Evolutionary conservation across 768 basidiomycete genomes (phyloP).

Genomic region (Phylloporus sp.): DNA sequence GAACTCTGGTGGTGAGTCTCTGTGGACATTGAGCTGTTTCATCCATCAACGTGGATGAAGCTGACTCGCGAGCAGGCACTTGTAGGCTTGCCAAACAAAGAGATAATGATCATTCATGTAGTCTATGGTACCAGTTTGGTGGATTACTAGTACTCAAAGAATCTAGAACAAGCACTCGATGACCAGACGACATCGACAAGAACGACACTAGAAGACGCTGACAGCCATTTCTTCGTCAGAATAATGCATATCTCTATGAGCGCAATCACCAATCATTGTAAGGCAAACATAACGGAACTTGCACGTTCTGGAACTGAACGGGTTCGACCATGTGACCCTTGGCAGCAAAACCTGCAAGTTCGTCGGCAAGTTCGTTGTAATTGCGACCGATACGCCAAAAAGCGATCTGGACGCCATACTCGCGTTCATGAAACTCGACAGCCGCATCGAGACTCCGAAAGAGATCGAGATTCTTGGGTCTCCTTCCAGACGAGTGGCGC

Average conservation of each 20-base stretch:
- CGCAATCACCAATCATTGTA: neutral
- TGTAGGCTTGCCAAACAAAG: neutral
- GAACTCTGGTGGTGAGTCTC: neutral
- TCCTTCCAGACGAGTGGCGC: neutral
- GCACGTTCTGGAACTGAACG: conserved; percentile 1
- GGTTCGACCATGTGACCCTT: neutral
- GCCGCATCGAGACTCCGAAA: conserved; percentile 1
- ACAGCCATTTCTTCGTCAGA: conserved; percentile 1
- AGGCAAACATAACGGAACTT: neutral
- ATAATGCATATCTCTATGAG: neutral
- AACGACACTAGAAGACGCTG: neutral
- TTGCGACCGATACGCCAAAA: conserved; percentile 2
- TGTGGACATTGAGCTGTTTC: neutral
- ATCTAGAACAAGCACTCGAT: neutral
- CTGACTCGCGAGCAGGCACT: neutral
- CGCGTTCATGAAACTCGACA: neutral
- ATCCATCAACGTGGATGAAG: neutral
- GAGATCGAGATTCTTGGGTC: conserved; percentile 4
- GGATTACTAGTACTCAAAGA: neutral
- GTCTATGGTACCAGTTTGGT: neutral
- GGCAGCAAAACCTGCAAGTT: neutral
- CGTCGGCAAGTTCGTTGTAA: neutral
- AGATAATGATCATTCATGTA: neutral
- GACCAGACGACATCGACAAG: neutral
- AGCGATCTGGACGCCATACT: neutral